Evolutionary conservation across 176 grass and related monocot genomes (phyloP).

Genomic region (Luzula sylvatica): DNA sequence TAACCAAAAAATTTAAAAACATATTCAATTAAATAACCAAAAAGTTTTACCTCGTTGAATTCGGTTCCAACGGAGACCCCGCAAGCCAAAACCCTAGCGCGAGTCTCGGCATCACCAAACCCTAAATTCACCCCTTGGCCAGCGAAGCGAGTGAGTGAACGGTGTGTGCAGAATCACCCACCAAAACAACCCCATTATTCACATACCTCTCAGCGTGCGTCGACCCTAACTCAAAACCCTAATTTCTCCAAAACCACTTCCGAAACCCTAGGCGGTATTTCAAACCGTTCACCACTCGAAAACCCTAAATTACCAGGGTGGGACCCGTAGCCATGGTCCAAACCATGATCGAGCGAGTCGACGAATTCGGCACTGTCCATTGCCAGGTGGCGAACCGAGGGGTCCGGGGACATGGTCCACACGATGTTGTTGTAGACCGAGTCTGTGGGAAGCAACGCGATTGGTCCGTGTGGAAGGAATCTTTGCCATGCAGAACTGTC

Average conservation of each 20-base stretch:
- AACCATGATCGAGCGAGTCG: slow-evolving; percentile 55
- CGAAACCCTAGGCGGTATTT: slow-evolving; percentile 61
- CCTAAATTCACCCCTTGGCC: slow-evolving; percentile 96
- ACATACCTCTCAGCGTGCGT: slow-evolving; percentile 77
- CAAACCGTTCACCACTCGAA: slow-evolving; percentile 47
- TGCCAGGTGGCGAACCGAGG: slow-evolving; percentile 44
- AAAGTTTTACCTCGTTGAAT: slow-evolving; percentile 50
- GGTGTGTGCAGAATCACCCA: slow-evolving; percentile 89
- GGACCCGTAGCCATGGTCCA: slow-evolving; percentile 71
- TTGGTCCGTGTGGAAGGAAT: slow-evolving; percentile 86
- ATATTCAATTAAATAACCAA: background rate
- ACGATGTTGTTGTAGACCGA: slow-evolving; percentile 91
- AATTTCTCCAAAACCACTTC: slow-evolving; percentile 59
- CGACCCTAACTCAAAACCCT: slow-evolving; percentile 63
- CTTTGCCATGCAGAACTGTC: slow-evolving; percentile 85
- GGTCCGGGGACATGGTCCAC: slow-evolving; percentile 90
- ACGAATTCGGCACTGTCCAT: slow-evolving; percentile 72
- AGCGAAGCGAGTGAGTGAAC: slow-evolving; percentile 79
- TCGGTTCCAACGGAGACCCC: slow-evolving; percentile 53
- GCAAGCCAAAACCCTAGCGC: slow-evolving; percentile 60
- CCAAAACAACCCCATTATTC: slow-evolving; percentile 49
- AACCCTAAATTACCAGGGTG: slow-evolving; percentile 54
- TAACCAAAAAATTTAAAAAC: background rate
- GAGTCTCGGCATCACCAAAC: slow-evolving; percentile 64
- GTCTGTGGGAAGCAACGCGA: slow-evolving; percentile 73